Conservation (phyloP, 2,329 filamentous ascomycete genomes). For the Sporothrix inflata region DNA sequence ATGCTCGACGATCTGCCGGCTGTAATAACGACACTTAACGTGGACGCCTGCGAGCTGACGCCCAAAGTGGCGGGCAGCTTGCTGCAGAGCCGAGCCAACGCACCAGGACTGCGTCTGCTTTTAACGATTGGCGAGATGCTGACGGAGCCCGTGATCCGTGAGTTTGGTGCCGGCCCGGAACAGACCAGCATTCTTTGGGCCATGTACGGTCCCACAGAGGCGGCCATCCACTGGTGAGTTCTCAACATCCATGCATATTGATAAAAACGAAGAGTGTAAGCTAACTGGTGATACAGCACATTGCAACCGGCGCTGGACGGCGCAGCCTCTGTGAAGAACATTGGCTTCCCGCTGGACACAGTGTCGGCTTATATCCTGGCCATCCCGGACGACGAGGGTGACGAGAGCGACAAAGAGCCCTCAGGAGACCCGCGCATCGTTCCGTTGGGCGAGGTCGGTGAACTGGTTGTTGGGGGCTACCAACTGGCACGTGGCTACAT, state of each 20-base stretch:
- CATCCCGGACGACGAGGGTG: constrained; percentile 42
- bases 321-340: constrained; percentile 64
- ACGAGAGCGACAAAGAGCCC: background rate
- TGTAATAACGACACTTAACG: constrained; percentile 64
- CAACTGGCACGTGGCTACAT: constrained; percentile 83
- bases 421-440: constrained; percentile 48
- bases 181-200: constrained; percentile 74
- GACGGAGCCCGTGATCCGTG: constrained; percentile 72
- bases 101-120: constrained; percentile 69
- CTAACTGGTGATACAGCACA: constrained; percentile 55
- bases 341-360: constrained; percentile 78
- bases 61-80: constrained; percentile 84
- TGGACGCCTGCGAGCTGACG: constrained; percentile 87
- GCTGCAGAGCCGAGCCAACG: constrained; percentile 66
- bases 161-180: constrained; percentile 68
- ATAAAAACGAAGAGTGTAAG: too few relatives aligned
- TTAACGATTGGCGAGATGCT: constrained; percentile 95
- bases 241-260: background rate
- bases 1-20: constrained; percentile 76
- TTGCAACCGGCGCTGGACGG: constrained; percentile 66
- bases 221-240: constrained; percentile 76
- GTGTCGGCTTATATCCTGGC: constrained; percentile 76
- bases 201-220: constrained; percentile 95
- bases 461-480: constrained; percentile 78
- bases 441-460: constrained; percentile 69